Percentiles rank a stretch among this genome's conserved stretches.
phyloP scores from a whole-genome alignment of 2,329 filamentous ascomycete genomes.

The Talaromyces sp. region DNA sequence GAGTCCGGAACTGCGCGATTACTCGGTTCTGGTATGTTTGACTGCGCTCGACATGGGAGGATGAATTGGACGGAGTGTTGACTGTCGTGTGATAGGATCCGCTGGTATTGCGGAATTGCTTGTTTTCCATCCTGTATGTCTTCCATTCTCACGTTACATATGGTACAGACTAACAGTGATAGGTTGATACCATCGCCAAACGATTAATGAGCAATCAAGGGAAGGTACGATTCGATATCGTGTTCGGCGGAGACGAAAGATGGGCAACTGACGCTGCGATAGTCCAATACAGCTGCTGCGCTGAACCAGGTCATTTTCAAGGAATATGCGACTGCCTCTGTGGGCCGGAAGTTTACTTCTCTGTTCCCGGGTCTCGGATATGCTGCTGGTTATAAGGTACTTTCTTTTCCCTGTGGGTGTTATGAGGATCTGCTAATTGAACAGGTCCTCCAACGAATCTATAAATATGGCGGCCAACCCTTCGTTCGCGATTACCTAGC shows the following conservation, averaged over 20 bases:
- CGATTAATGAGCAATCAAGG: conserved; percentile 98
- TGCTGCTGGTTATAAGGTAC: conserved; percentile 91
- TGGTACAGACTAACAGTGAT: neutral
- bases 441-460: conserved; percentile 85
- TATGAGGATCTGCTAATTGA: neutral
- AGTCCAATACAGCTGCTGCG: conserved; percentile 61
- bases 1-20: conserved; percentile 88
- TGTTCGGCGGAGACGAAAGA: neutral
- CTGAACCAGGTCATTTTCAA: conserved; percentile 94
- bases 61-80: neutral
- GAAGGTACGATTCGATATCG: conserved; percentile 52
- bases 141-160: neutral
- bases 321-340: conserved; percentile 72
- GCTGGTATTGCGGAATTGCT: conserved; percentile 91
- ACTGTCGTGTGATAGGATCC: conserved; percentile 59
- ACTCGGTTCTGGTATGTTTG: conserved; percentile 75
- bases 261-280: conserved; percentile 17
- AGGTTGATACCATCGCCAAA: conserved; percentile 98
- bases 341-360: conserved; percentile 80
- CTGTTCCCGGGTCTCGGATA: conserved; percentile 97
- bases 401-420: neutral
- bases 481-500: conserved; percentile 87
- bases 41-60: neutral
- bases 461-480: conserved; percentile 98
- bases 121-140: conserved; percentile 79